Base-by-base conservation (phyloP, 495 filamentous ascomycete genomes). In the Copromyces sp. region DNA sequence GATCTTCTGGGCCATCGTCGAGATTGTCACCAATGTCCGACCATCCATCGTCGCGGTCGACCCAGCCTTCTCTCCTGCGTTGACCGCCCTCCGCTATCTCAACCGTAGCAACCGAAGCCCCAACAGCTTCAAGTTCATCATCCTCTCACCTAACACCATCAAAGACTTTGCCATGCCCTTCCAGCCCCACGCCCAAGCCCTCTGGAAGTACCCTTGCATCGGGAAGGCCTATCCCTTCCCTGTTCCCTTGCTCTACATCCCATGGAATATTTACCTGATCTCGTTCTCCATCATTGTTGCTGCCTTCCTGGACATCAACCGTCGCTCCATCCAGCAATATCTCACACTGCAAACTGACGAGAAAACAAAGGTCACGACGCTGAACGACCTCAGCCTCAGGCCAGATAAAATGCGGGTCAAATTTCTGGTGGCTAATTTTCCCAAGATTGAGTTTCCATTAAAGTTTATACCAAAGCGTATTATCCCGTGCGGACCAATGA, bases 401-500 rank as follows among this genome's bases (percentile, higher is more conserved):
- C 9, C 73, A 2, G 12, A 47, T 9, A 1, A 14, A 42, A 40
- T 69, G 37, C 41, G 12, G 14, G 39, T 61, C 37, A 74, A 53
- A 32, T 69, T 77, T 69, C 78, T 79, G 1, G 78, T 81, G 5
- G 78, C 77, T 65, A 78, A 75, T 45, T 73, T 72, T 0, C 71
- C 75, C 1, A 76, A 81, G 69, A 45, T 81, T 16, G 80, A 81
- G 17, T 78, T 78, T 39, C 81, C 79, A 1, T 71, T 82, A 9
- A 40, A 77, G 2, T 73, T 84, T 8, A 70, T 78, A 1, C 85
- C 85, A 0, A 53, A 74, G 0, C 84, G 87, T 65, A 82, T 88
- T 44, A 71, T 85, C 9, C 78, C 82, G 32, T 87, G 85, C 69
- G 87, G 87, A 0, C 86, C 86, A 0, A 88, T 89, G 45, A 74